Evolutionary conservation across 2,329 filamentous ascomycete species (phyloP).

Genomic region (Lojkania enalia): DNA sequence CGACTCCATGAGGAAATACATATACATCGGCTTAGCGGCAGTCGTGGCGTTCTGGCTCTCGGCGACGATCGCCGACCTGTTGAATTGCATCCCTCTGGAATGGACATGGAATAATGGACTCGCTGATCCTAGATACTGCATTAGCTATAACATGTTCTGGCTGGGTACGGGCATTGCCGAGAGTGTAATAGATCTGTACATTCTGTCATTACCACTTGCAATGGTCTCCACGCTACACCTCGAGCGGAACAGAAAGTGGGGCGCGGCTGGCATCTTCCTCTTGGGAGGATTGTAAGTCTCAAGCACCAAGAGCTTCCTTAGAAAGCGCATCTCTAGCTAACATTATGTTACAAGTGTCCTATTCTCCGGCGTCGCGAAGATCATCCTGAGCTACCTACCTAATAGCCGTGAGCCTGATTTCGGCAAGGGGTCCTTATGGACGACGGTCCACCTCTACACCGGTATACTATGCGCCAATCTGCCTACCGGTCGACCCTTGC

Average conservation of each 20-base stretch:
- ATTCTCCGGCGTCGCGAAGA: background rate
- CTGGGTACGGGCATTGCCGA: slow-evolving; percentile 1
- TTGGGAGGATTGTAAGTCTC: slow-evolving; percentile 6
- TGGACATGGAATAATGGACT: slow-evolving; percentile 3
- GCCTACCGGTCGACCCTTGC: background rate
- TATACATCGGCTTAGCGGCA: background rate
- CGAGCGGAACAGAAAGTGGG: background rate
- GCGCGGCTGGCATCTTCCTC: slow-evolving; percentile 3
- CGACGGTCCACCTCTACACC: background rate
- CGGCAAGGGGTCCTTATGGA: background rate
- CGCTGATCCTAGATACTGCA: slow-evolving; percentile 4
- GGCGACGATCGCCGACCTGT: background rate
- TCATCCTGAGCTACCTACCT: background rate
- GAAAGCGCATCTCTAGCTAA: background rate
- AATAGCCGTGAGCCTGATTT: background rate
- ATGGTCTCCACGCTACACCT: slow-evolving; percentile 1
- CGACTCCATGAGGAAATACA: background rate
- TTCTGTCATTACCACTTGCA: background rate
- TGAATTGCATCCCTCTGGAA: slow-evolving; percentile 5
- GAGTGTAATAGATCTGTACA: slow-evolving; percentile 1
- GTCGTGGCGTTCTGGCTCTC: slow-evolving; percentile 1
- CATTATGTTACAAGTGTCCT: background rate
- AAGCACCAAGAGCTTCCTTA: background rate
- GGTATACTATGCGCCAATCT: background rate
- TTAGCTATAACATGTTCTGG: slow-evolving; percentile 6